Percentiles rank a stretch among this genome's conserved stretches.
phyloP scores from a whole-genome alignment of 2,329 filamentous ascomycete species.

The Pseudogymnoascus destructans region DNA sequence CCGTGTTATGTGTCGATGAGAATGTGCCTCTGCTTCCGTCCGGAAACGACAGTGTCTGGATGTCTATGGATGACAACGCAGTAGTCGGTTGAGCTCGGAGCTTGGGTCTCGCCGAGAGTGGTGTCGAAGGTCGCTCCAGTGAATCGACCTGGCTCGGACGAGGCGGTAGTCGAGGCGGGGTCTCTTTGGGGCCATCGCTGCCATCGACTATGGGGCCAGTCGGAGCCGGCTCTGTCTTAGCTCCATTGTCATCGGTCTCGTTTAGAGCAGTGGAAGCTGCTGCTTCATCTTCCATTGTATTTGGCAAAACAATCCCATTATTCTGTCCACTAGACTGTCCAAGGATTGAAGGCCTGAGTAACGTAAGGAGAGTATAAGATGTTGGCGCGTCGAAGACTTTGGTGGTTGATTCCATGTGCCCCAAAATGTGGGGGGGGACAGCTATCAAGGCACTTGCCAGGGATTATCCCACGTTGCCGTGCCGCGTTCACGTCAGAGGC shows the following conservation, averaged over 20 bases:
- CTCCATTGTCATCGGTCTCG: neutral
- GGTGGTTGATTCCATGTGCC: conserved; percentile 15
- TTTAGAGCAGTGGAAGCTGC: conserved; percentile 1
- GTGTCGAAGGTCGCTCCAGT: neutral
- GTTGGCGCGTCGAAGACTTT: conserved; percentile 13
- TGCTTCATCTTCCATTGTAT: conserved; percentile 8
- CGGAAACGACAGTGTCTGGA: conserved; percentile 61
- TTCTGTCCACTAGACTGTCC: neutral
- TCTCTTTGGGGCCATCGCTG: conserved; percentile 23
- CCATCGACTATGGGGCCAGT: neutral
- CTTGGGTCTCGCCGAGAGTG: neutral
- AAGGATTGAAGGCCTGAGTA: conserved; percentile 15
- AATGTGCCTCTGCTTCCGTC: conserved; percentile 57
- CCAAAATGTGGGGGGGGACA: conserved; percentile 16
- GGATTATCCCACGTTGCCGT: conserved; percentile 6
- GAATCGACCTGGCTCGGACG: conserved; percentile 10
- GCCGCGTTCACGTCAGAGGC: neutral
- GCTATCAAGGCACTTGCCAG: conserved; percentile 1
- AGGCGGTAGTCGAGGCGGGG: conserved; percentile 36
- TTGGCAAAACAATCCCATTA: conserved; percentile 6
- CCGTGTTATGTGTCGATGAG: conserved; percentile 23
- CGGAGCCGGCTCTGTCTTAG: neutral
- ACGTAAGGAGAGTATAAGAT: conserved; percentile 23
- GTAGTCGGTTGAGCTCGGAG: conserved; percentile 62
- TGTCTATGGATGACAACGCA: conserved; percentile 68